A percentile compares a stretch with the other conserved stretches of the same genome.
These are phyloP conservation scores for Phytopythium cucurbitacearum DNA, from an alignment of 352 stramenopile genomes.

Conservation along the genomic window DNA sequence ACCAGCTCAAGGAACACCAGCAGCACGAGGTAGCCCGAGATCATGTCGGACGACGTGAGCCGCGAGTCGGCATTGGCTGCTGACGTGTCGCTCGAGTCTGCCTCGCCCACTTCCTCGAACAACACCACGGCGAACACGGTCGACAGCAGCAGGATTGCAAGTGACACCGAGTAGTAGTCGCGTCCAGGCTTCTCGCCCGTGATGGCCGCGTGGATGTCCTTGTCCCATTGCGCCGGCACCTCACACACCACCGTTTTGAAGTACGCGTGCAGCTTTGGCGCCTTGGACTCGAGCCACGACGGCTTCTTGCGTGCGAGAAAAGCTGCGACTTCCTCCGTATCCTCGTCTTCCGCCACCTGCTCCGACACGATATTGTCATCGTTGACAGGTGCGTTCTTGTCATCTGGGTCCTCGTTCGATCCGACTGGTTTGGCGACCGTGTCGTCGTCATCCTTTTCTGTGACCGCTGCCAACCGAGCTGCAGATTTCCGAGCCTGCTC, in stretches of 20 bases:
- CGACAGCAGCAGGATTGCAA: slow-evolving; percentile 59
- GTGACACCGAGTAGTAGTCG: slow-evolving; percentile 69
- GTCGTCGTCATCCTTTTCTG: slow-evolving; percentile 3
- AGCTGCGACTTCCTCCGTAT: slow-evolving; percentile 34
- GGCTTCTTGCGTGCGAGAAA: slow-evolving; percentile 41
- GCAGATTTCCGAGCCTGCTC: slow-evolving; percentile 16
- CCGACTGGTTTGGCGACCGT: slow-evolving; percentile 5
- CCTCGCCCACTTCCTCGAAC: slow-evolving; percentile 68
- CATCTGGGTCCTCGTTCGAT: not conserved
- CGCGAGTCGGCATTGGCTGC: slow-evolving; percentile 42
- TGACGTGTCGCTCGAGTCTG: slow-evolving; percentile 28
- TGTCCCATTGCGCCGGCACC: slow-evolving; percentile 77
- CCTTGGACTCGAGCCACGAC: slow-evolving; percentile 51
- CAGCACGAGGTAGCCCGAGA: slow-evolving; percentile 85
- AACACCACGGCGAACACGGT: slow-evolving; percentile 73
- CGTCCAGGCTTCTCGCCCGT: slow-evolving; percentile 71
- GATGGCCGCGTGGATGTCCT: slow-evolving; percentile 81
- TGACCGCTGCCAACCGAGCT: slow-evolving; percentile 8
- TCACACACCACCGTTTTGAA: slow-evolving; percentile 60
- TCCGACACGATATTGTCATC: slow-evolving; percentile 36
- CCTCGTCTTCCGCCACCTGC: slow-evolving; percentile 61
- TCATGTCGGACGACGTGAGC: slow-evolving; percentile 62
- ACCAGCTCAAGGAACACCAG: slow-evolving; percentile 74
- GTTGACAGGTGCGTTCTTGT: not conserved
- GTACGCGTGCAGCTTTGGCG: slow-evolving; percentile 44